phyloP scores from a whole-genome alignment of 2,329 filamentous ascomycete genomes.

The Cytospora paraplurivora region DNA sequence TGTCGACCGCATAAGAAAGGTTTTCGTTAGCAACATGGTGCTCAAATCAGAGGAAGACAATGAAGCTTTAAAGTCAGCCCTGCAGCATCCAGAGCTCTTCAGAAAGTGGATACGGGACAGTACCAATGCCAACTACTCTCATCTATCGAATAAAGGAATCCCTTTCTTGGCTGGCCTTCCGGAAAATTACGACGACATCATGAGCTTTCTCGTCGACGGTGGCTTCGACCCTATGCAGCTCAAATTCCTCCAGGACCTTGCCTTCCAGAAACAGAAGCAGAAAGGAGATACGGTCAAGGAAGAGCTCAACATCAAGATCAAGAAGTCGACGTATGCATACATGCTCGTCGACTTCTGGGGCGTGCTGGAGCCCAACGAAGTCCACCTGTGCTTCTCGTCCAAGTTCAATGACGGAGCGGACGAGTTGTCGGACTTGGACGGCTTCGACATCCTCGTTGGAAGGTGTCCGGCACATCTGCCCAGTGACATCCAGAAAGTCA shows the following conservation, averaged over 20 bases:
- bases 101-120: conserved; percentile 56
- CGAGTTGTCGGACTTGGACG: conserved; percentile 56
- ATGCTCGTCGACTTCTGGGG: conserved; percentile 71
- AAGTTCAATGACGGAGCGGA: conserved; percentile 60
- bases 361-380: conserved; percentile 63
- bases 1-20: conserved; percentile 45
- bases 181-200: conserved; percentile 48
- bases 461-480: conserved; percentile 70
- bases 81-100: conserved; percentile 53
- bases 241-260: conserved; percentile 51
- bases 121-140: conserved; percentile 38
- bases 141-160: conserved; percentile 43
- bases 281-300: conserved; percentile 57
- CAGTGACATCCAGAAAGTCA: conserved; percentile 73
- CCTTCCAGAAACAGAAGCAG: conserved; percentile 49
- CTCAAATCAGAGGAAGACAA: conserved; percentile 55
- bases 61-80: conserved; percentile 50
- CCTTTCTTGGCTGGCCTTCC: conserved; percentile 56
- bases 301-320: conserved; percentile 62
- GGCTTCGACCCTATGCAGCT: conserved; percentile 59
- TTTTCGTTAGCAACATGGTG: conserved; percentile 52
- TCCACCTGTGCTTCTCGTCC: conserved; percentile 68
- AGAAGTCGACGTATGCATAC: conserved; percentile 61
- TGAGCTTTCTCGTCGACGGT: conserved; percentile 56
- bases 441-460: conserved; percentile 65